Evolutionary conservation across 306 rosid genomes (phyloP), one percentile per base, ranked within the genome.

Genomic region (Vigna mungo): DNA sequence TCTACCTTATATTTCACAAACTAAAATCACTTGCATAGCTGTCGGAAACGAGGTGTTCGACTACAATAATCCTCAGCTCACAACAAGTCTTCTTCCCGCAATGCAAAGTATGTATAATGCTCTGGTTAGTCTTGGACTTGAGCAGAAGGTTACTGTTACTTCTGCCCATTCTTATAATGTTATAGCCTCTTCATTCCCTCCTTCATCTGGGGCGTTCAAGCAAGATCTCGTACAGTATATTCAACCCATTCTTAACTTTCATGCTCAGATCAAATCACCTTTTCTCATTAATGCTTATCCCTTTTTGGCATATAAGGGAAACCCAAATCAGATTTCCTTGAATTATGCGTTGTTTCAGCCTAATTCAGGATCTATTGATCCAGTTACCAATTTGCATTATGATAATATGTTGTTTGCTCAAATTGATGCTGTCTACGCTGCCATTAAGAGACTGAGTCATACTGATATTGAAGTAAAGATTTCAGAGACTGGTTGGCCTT

Each of bases 401-500:
- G 96, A 92, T 47, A 95, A 95, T 84, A 92, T 95, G 98, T 62
- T 95, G 65, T 90, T 84, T 81, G 98, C 98, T 73, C 98, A 95
- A 70, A 84, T 95, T 27, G 98, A 95, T 71, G 92, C 98, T n/a
- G 97, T 95, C 18, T 90, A 95, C 23, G 73, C 83, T 0, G 98
- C 98, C 1, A 95, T 95, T 30, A 89, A 84, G 51, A 91, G 83
- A 0, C 56, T 95, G 77, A 97, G 97, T 3, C 92, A 90, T 55
- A 86, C 86, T 0, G 96, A 92, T 82, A 52, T 95, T 9, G 93
- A 76, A 39, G 96, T 95, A 48, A 79, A 88, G 49, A 80, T 95
- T 58, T 95, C 98, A 0, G 98, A 95, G 48, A 95, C 98, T 0
- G 98, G 98, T 46, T 95, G 98, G 98, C 98, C 98, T 32, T 95